Base-by-base conservation (phyloP, 106 monocot genomes). In the Gastrodia elata region DNA sequence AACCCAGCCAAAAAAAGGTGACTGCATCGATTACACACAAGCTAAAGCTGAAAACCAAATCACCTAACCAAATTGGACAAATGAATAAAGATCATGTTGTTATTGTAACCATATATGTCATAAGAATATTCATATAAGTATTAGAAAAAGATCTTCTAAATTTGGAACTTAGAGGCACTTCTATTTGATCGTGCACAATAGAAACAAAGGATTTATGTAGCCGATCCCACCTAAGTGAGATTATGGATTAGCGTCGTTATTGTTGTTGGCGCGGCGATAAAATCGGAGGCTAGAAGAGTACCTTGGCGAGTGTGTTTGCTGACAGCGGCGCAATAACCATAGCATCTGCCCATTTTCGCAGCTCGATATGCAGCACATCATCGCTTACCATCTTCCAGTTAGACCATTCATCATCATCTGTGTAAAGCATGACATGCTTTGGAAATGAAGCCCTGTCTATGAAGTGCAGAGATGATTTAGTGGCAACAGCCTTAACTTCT, bases 231-330 rank as follows among this genome's bases (percentile, higher is more conserved):
- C n/a, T n/a, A n/a, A n/a, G n/a, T n/a, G n/a, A n/a, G n/a, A n/a
- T n/a, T n/a, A n/a, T n/a, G n/a, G n/a, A n/a, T n/a, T n/a, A n/a
- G n/a, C n/a, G n/a, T n/a, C n/a, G n/a, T n/a, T n/a, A n/a, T n/a
- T n/a, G n/a, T 37, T 20, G n/a, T 37, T 30, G 30, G 32, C 32
- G 61, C 4, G 2, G 11, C 13, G 4, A 30, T 61, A 30, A 61
- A 0, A 5, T 15, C 37, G n/a, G 48, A 15, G 59, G 10, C 18
- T 20, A n/a, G 24, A 35, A 35, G 36, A 5, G 32, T 82, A 92
- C 95, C 92, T 96, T 96, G 6, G 85, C 95, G 20, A 96, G 87
- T 14, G 95, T 92, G 73, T 96, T 96, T 52, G 96, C 96, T 39
- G 92, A 97, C 70, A 92, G 68, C 68, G 96, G 96, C 0, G 92